Evolutionary conservation across 2,329 filamentous ascomycete genomes (phyloP).

Genomic region (Microascus cirrosus): DNA sequence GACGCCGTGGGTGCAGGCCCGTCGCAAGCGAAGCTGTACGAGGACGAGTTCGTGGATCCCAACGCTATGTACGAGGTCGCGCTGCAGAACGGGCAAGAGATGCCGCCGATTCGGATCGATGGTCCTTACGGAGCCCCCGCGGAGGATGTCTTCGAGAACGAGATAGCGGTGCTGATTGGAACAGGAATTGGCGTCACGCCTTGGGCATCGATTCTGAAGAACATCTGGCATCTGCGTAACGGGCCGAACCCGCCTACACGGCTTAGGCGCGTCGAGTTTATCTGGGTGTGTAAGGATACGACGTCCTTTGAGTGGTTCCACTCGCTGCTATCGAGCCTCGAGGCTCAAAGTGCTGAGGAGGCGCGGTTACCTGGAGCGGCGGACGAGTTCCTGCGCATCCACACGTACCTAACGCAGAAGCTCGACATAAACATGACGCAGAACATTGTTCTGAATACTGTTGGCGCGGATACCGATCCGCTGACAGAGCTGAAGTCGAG

Average conservation of each 20-base stretch:
- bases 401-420: constrained; percentile 80
- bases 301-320: constrained; percentile 92
- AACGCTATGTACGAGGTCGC: constrained; percentile 89
- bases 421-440: constrained; percentile 74
- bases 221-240: constrained; percentile 82
- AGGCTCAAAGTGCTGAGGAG: constrained; percentile 57
- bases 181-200: constrained; percentile 70
- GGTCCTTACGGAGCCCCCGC: constrained; percentile 83
- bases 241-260: constrained; percentile 69
- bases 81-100: constrained; percentile 69
- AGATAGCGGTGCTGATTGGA: constrained; percentile 67
- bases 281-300: constrained; percentile 86
- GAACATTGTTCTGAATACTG: constrained; percentile 82
- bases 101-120: constrained; percentile 73
- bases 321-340: constrained; percentile 68
- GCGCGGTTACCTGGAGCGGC: constrained; percentile 46
- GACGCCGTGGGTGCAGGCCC: constrained; percentile 72
- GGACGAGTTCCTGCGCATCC: constrained; percentile 75
- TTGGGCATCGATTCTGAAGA: constrained; percentile 71
- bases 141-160: constrained; percentile 84
- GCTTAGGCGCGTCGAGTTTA: constrained; percentile 79
- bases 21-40: constrained; percentile 69
- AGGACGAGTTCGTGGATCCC: constrained; percentile 56
- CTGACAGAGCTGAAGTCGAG: constrained; percentile 70
- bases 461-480: constrained; percentile 71